phyloP scores from a whole-genome alignment of 768 basidiomycete species.

The Agaricus blazei region DNA sequence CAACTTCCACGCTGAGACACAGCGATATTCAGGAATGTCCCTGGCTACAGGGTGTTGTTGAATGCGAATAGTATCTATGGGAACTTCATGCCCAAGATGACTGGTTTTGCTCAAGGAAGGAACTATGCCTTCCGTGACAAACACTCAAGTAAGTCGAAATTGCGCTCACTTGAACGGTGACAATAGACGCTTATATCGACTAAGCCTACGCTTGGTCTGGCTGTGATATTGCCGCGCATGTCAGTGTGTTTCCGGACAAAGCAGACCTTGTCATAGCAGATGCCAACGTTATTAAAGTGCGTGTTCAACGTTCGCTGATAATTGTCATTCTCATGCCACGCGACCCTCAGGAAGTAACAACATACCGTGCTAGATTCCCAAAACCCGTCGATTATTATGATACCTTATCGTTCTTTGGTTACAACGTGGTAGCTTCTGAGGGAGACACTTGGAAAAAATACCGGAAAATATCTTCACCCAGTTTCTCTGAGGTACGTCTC shows the following conservation, averaged over 20 bases:
- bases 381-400: constrained; percentile 48
- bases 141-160: not conserved
- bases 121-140: constrained; percentile 5
- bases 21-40: constrained; percentile 2
- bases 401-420: constrained; percentile 45
- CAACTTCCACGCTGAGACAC: not conserved
- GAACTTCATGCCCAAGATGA: not conserved
- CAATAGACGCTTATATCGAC: not conserved
- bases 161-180: not conserved
- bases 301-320: not conserved
- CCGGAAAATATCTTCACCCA: constrained; percentile 54
- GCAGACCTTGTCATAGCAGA: constrained; percentile 29
- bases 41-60: constrained; percentile 1
- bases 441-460: constrained; percentile 66
- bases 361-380: constrained; percentile 45
- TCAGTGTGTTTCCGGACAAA: constrained; percentile 13
- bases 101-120: not conserved
- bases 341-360: constrained; percentile 42
- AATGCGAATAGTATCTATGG: not conserved
- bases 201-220: constrained; percentile 3
- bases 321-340: not conserved
- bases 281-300: constrained; percentile 34
- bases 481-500: constrained; percentile 52
- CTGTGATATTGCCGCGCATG: constrained; percentile 6
- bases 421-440: constrained; percentile 60